phyloP scores from a whole-genome alignment of 441 rosid species.

The Erodium texanum region DNA sequence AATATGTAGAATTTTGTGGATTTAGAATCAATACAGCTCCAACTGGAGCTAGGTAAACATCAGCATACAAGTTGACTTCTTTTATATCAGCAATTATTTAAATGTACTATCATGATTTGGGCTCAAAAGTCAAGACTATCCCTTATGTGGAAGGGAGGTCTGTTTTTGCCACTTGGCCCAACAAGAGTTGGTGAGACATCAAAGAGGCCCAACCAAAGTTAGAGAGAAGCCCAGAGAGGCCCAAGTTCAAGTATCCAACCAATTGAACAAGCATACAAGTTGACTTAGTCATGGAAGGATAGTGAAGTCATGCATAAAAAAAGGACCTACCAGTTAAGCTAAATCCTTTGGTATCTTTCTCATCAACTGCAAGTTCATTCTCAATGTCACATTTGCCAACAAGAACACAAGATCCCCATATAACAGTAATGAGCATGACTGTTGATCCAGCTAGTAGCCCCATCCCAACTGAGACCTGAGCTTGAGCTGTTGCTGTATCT shows the following conservation, averaged over 20 bases:
- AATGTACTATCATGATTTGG: too few species aligned
- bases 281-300: neutral
- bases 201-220: too few species aligned
- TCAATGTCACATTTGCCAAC: conserved; percentile 78
- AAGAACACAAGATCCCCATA: conserved; percentile 82
- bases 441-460: conserved; percentile 93
- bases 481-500: conserved; percentile 55
- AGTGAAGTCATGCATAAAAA: neutral
- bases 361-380: conserved; percentile 42
- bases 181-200: too few species aligned
- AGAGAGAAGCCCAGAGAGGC: too few species aligned
- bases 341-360: conserved; percentile 43
- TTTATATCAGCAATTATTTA: too few species aligned
- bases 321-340: conserved; percentile 43
- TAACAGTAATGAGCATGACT: conserved; percentile 76
- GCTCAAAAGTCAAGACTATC: too few species aligned
- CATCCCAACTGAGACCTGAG: conserved; percentile 95
- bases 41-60: neutral
- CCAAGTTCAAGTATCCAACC: too few species aligned
- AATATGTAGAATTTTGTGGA: neutral
- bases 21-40: neutral
- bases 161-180: too few species aligned
- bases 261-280: neutral
- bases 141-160: too few species aligned
- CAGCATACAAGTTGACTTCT: too few species aligned